Evolutionary conservation across 2,329 filamentous ascomycete species (phyloP).

Genomic region (Lachnellula subtilissima): DNA sequence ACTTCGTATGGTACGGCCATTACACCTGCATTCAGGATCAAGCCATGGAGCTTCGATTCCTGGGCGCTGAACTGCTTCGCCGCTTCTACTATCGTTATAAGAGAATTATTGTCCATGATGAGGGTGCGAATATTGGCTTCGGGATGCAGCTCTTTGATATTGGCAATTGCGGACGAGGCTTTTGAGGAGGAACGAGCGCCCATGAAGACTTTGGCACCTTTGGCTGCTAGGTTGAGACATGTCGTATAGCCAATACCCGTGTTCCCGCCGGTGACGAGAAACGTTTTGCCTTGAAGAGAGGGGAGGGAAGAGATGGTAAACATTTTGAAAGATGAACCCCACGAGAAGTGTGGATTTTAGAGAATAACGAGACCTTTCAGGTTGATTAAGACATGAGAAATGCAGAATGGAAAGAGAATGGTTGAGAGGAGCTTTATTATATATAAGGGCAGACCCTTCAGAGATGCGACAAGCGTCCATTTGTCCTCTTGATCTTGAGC

Average conservation of each 20-base stretch:
- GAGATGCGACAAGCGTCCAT: too few relatives aligned
- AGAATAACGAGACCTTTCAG: background rate
- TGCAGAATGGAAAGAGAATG: background rate
- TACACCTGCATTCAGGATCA: constrained; percentile 44
- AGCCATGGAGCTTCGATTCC: constrained; percentile 34
- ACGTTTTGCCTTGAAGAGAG: constrained; percentile 35
- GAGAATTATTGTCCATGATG: constrained; percentile 22
- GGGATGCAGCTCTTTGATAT: constrained; percentile 34
- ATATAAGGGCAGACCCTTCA: too few relatives aligned
- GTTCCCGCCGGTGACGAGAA: constrained; percentile 39
- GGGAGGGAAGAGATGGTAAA: constrained; percentile 29
- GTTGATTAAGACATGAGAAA: background rate
- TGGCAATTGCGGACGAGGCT: constrained; percentile 35
- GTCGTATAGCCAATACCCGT: constrained; percentile 41
- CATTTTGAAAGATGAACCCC: background rate
- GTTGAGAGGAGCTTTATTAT: too few relatives aligned
- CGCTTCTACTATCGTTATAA: constrained; percentile 27
- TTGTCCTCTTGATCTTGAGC: too few relatives aligned
- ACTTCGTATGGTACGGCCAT: constrained; percentile 34
- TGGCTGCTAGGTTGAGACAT: constrained; percentile 43
- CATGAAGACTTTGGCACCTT: constrained; percentile 46
- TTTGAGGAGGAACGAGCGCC: constrained; percentile 38
- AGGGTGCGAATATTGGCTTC: constrained; percentile 41
- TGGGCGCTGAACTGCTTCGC: constrained; percentile 27
- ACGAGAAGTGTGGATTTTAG: too few relatives aligned